Base-by-base conservation (phyloP, 805 yeast species). In the Naumovozyma baii region DNA sequence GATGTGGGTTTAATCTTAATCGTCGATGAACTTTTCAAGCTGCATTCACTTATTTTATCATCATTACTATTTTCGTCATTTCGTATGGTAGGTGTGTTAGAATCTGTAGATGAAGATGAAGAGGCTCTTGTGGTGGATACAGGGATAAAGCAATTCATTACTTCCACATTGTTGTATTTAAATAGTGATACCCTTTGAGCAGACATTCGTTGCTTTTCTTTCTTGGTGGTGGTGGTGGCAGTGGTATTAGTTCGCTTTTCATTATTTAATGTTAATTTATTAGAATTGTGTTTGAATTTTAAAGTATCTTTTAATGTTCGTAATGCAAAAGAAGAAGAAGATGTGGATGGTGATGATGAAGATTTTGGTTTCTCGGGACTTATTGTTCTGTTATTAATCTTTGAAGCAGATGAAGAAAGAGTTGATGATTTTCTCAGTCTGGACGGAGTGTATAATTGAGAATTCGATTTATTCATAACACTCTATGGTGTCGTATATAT, bases 161-260 rank as follows among this genome's bases (percentile, higher is more conserved):
- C 59, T 31, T 40, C 48, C 1, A 59, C 61, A 28, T 50, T 44
- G 4, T 43, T 42, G 31, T 56, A 45, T 28, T 47, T 45, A 41
- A 59, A 61, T 26, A 61, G 44, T 2, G 62, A 46, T 12, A 55
- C 48, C 41, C 60, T 40, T 38, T 60, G 62, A 1, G 63, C 57
- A 7, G 63, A 58, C 9, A 46, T 34, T 28, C 63, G 39, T 34
- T 52, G 45, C 5, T 31, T 26, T 4, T 26, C 25, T n/a, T 38
- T 42, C 25, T 36, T 39, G 25, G 40, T 26, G 15, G 7, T 29
- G 3, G 18, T 35, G 18, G 30, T 33, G 10, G 38, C 18, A 17
- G 19, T 22, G 13, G 31, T 20, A 25, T 31, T 31, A 18, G 33
- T 40, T 35, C 47, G 43, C 22, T 17, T 16, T 20, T 17, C 8